A percentile compares a stretch with the other conserved stretches of the same genome.
Conservation (phyloP, 2,329 filamentous ascomycete species). For the Aspergillus neotritici region DNA sequence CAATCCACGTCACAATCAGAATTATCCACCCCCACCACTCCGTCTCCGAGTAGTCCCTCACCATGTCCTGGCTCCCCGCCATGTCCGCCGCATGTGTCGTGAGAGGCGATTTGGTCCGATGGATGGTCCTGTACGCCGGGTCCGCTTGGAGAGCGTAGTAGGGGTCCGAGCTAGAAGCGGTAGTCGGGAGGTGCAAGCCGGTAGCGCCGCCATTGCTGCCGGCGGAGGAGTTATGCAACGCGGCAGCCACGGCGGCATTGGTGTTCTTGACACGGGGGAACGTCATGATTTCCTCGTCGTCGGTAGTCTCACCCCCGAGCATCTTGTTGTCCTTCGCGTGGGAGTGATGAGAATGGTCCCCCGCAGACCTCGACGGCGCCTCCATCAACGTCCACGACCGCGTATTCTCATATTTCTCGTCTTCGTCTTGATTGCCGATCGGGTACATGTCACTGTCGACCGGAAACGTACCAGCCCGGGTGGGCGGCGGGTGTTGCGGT, state of each 20-base stretch:
- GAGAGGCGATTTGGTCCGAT: conserved; percentile 35
- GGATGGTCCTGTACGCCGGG: conserved; percentile 26
- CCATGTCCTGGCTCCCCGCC: conserved; percentile 39
- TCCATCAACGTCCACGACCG: conserved; percentile 14
- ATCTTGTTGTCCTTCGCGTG: conserved; percentile 44
- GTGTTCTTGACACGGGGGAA: conserved; percentile 50
- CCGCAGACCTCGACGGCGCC: conserved; percentile 13
- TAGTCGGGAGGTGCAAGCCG: conserved; percentile 28
- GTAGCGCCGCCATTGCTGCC: conserved; percentile 13
- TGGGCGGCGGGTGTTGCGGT: conserved; percentile 7
- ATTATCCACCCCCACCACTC: conserved; percentile 99
- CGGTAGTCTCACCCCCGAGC: conserved; percentile 64
- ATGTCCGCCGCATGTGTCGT: conserved; percentile 30
- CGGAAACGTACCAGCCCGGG: too few relatives aligned
- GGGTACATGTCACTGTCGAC: too few relatives aligned
- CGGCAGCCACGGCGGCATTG: conserved; percentile 13
- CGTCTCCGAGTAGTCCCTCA: conserved; percentile 87
- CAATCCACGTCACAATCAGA: conserved; percentile 82
- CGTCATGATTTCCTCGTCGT: conserved; percentile 72
- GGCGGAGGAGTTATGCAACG: conserved; percentile 13
- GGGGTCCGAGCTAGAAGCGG: conserved; percentile 58
- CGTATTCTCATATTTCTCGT: too few relatives aligned
- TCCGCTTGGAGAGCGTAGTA: conserved; percentile 51
- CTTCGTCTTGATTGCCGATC: too few relatives aligned
- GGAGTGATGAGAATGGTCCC: conserved; percentile 22